Evolutionary conservation across 2,329 filamentous ascomycete genomes (phyloP).

Genomic region (Sclerotinia trifoliorum): DNA sequence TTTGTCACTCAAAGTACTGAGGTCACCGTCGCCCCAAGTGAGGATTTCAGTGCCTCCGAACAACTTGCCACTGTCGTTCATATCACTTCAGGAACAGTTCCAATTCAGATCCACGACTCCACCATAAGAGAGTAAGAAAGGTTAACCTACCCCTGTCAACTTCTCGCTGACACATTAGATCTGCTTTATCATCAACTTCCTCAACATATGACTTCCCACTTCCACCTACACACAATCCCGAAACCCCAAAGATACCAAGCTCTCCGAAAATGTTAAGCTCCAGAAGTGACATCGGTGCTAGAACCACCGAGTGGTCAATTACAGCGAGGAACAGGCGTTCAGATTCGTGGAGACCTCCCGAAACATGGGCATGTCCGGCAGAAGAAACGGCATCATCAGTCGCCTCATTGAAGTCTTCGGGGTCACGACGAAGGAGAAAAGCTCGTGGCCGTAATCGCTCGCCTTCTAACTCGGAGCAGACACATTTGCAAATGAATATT

Average conservation of each 20-base stretch:
- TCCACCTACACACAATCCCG: slow-evolving; percentile 21
- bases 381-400: slow-evolving; percentile 13
- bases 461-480: slow-evolving; percentile 29
- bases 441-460: slow-evolving; percentile 15
- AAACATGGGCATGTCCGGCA: slow-evolving; percentile 29
- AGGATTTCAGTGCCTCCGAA: slow-evolving; percentile 39
- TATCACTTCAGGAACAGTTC: slow-evolving; percentile 37
- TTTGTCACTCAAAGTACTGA: slow-evolving; percentile 46
- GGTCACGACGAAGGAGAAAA: slow-evolving; percentile 18
- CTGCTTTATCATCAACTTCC: slow-evolving; percentile 23
- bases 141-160: no score
- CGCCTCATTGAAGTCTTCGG: slow-evolving; percentile 15
- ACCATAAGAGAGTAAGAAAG: slow-evolving; percentile 26
- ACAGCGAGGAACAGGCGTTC: slow-evolving; percentile 20
- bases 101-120: slow-evolving; percentile 29
- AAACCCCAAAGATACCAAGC: slow-evolving; percentile 7
- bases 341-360: slow-evolving; percentile 33
- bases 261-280: slow-evolving; percentile 4
- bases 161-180: slow-evolving; percentile 19
- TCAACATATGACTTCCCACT: slow-evolving; percentile 33
- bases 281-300: slow-evolving; percentile 19
- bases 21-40: slow-evolving; percentile 41
- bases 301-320: slow-evolving; percentile 24
- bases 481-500: slow-evolving; percentile 53
- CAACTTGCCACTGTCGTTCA: slow-evolving; percentile 42